Conservation (phyloP, 495 filamentous ascomycete species). For the Rusavskia elegans region DNA sequence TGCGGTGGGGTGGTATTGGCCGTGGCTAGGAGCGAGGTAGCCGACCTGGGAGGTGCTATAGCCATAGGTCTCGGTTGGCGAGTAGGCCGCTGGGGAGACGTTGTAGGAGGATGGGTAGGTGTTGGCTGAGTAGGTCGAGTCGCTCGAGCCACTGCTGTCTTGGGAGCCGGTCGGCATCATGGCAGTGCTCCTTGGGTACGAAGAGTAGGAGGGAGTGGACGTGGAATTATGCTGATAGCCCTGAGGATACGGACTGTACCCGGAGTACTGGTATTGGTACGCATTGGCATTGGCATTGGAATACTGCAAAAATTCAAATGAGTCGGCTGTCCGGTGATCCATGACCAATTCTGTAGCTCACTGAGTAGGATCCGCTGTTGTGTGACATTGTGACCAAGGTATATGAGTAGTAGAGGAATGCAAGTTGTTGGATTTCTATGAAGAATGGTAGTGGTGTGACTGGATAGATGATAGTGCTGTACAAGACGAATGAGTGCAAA, state of each 20-base stretch:
- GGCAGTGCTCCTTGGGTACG: background rate
- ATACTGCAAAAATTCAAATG: background rate
- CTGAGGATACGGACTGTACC: background rate
- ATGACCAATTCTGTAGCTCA: background rate
- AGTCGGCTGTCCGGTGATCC: background rate
- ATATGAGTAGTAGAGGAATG: background rate
- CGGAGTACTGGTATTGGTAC: background rate
- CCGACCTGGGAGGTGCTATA: background rate
- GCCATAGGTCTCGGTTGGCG: background rate
- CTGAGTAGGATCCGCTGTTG: background rate
- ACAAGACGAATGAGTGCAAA: no score
- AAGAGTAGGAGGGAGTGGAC: background rate
- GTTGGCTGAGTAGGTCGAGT: background rate
- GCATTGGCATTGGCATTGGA: background rate
- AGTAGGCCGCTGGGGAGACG: background rate
- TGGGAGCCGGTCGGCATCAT: background rate
- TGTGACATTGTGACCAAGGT: background rate
- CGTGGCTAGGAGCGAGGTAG: background rate
- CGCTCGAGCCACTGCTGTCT: slow-evolving; percentile 1
- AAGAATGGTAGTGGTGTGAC: no score
- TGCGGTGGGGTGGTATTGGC: no score
- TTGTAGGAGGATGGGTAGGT: background rate
- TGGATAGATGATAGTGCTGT: no score
- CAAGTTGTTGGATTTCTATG: background rate
- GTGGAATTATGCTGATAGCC: background rate